Evolutionary conservation across 1,139 yeast species (phyloP).

Genomic region (Eremothecium gossypii): DNA sequence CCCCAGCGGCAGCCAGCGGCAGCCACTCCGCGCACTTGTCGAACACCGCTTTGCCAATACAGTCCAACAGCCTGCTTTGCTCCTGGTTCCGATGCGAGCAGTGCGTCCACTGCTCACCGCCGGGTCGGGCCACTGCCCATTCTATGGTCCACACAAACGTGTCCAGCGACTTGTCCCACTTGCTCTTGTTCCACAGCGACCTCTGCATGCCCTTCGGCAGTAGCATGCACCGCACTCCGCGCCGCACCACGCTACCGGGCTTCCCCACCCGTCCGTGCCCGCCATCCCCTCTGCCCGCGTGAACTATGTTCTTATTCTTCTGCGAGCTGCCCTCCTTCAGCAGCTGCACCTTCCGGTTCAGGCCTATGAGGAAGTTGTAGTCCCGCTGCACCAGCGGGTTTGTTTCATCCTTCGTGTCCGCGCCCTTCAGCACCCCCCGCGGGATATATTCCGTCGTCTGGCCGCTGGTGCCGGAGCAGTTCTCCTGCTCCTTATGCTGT

Average conservation of each 20-base stretch:
- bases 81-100: conserved; percentile 36
- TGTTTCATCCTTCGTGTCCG: conserved; percentile 34
- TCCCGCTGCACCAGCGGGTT: conserved; percentile 60
- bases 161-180: conserved; percentile 58
- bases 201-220: conserved; percentile 76
- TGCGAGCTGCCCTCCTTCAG: conserved; percentile 41
- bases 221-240: conserved; percentile 44
- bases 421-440: conserved; percentile 19
- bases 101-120: conserved; percentile 16
- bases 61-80: conserved; percentile 19
- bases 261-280: conserved; percentile 12
- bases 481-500: conserved; percentile 51
- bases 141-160: conserved; percentile 74
- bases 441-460: conserved; percentile 53
- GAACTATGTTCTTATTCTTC: conserved; percentile 26
- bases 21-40: conserved; percentile 19
- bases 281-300: conserved; percentile 12
- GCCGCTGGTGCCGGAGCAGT: conserved; percentile 54
- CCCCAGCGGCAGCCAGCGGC: conserved; percentile 5
- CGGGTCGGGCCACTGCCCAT: conserved; percentile 38
- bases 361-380: conserved; percentile 59
- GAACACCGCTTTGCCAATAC: conserved; percentile 23
- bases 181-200: conserved; percentile 55
- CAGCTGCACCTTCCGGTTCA: conserved; percentile 50
- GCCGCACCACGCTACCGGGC: conserved; percentile 27